Conservation (phyloP, 169 alveolate species). For the Plasmodium malariae region DNA sequence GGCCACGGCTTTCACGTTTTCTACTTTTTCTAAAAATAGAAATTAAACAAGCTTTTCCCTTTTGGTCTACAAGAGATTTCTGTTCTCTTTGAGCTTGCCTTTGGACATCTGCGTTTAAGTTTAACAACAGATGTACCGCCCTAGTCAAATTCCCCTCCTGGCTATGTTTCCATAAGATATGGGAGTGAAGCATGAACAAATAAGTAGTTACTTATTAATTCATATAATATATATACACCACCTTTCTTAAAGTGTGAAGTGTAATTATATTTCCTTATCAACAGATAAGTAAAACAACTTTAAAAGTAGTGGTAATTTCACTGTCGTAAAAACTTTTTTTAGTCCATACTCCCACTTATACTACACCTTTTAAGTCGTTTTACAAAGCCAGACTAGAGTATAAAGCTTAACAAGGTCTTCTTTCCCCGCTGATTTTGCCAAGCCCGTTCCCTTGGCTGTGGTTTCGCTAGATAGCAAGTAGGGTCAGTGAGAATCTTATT, state of each 20-base stretch:
- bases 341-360: slow-evolving; percentile 88
- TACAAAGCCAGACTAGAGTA: slow-evolving; percentile 95
- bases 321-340: slow-evolving; percentile 80
- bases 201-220: slow-evolving; percentile 60
- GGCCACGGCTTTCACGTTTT: slow-evolving; percentile 95
- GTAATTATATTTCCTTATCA: slow-evolving; percentile 81
- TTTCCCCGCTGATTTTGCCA: slow-evolving; percentile 95
- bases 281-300: slow-evolving; percentile 90
- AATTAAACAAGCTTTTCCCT: slow-evolving; percentile 94
- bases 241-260: neutral
- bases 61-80: slow-evolving; percentile 94
- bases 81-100: slow-evolving; percentile 94
- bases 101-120: slow-evolving; percentile 94
- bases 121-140: slow-evolving; percentile 95
- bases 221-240: neutral
- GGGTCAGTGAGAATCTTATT: slow-evolving; percentile 95
- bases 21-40: slow-evolving; percentile 92
- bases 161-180: slow-evolving; percentile 89
- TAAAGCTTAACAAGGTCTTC: slow-evolving; percentile 96
- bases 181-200: slow-evolving; percentile 78
- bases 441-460: slow-evolving; percentile 96
- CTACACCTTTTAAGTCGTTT: slow-evolving; percentile 93
- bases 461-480: slow-evolving; percentile 95
- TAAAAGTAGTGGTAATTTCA: slow-evolving; percentile 93
- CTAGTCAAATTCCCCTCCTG: slow-evolving; percentile 96